Conservation (phyloP, 1,284 basidiomycete genomes). For the Quambalaria eucalypti region DNA sequence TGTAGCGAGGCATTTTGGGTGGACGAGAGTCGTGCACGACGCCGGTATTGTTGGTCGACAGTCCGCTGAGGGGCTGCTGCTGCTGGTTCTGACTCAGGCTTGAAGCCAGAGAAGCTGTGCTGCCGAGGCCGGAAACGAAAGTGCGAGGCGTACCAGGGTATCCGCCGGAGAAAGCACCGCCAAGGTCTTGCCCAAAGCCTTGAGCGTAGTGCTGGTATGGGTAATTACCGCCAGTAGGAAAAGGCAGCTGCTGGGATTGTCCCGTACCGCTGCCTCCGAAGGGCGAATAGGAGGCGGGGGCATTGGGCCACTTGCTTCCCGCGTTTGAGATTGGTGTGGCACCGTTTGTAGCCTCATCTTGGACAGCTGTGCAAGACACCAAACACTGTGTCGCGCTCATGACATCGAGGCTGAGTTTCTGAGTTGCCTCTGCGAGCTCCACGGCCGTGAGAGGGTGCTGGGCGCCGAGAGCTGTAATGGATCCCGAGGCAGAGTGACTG, state of each 20-base stretch:
- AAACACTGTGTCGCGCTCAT: slow-evolving; percentile 40
- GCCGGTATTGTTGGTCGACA: background rate
- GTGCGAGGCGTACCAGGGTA: too few species aligned
- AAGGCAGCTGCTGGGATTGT: slow-evolving; percentile 13
- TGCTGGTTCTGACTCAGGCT: background rate
- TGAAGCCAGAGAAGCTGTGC: background rate
- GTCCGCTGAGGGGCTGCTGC: background rate
- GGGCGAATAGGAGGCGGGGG: slow-evolving; percentile 2
- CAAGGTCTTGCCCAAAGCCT: slow-evolving; percentile 2
- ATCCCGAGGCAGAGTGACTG: slow-evolving; percentile 28
- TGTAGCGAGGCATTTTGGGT: slow-evolving; percentile 48
- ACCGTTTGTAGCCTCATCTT: slow-evolving; percentile 16
- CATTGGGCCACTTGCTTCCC: background rate
- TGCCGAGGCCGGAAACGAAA: background rate
- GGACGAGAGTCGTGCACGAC: too few species aligned
- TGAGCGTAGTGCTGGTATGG: slow-evolving; percentile 7
- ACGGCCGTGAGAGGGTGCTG: slow-evolving; percentile 19
- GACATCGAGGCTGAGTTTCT: slow-evolving; percentile 27
- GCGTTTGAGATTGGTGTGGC: slow-evolving; percentile 11
- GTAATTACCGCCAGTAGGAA: slow-evolving; percentile 8
- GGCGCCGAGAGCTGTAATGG: slow-evolving; percentile 11
- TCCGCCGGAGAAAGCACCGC: background rate
- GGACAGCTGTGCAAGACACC: slow-evolving; percentile 25
- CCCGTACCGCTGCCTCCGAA: background rate
- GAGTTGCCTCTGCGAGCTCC: slow-evolving; percentile 29